Conservation (phyloP, 2,329 filamentous ascomycete species). For the Pestalotiopsis sp. region DNA sequence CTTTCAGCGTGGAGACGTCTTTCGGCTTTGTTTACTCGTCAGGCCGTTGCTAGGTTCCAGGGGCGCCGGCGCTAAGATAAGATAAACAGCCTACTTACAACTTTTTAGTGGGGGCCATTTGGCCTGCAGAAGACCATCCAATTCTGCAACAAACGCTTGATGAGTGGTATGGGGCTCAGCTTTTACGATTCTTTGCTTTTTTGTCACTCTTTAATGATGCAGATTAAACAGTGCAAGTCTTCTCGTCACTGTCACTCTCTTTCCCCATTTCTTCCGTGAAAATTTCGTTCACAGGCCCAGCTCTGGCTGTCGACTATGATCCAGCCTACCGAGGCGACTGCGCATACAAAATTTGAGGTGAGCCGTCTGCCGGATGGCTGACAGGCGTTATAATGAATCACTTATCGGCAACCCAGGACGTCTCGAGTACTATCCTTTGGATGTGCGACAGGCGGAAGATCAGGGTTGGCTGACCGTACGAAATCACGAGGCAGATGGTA, state of each 20-base stretch:
- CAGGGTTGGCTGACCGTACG: conserved; percentile 13
- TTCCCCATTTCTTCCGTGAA: background rate
- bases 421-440: conserved; percentile 11
- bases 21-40: conserved; percentile 12
- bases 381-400: conserved; percentile 13
- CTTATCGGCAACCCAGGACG: conserved; percentile 18
- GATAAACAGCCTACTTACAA: conserved; percentile 2
- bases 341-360: conserved; percentile 14
- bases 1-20: background rate
- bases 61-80: conserved; percentile 21
- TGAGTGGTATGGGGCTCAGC: background rate
- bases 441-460: conserved; percentile 14
- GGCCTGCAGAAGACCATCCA: background rate
- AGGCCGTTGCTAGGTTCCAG: conserved; percentile 5
- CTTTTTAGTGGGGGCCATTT: conserved; percentile 12
- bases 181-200: background rate
- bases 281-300: background rate
- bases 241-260: background rate
- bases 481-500: conserved; percentile 14
- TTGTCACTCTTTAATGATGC: background rate
- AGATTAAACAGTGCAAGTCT: background rate
- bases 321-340: conserved; percentile 2
- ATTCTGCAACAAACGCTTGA: background rate
- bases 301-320: conserved; percentile 15
- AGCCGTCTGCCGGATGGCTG: conserved; percentile 19